These are phyloP conservation scores for Wickerhamomyces hampshirensis DNA, from an alignment of 805 yeast species.

Conservation along the genomic window DNA sequence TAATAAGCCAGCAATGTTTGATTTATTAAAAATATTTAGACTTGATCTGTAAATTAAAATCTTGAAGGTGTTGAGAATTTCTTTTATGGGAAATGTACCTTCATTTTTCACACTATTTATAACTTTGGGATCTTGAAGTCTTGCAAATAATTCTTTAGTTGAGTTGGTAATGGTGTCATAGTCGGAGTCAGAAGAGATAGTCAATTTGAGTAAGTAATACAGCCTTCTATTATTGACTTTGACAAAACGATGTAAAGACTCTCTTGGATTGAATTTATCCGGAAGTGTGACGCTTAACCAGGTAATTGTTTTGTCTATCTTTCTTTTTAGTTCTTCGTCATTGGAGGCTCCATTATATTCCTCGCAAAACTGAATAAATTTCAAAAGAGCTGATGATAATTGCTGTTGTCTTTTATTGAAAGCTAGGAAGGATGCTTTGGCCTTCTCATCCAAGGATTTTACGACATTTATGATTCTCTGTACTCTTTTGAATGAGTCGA, in stretches of 20 bases:
- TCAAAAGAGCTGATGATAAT: conserved; percentile 44
- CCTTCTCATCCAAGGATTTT: conserved; percentile 46
- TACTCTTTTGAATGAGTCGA: conserved; percentile 42
- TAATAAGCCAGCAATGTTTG: conserved; percentile 55
- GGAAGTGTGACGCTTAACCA: conserved; percentile 64
- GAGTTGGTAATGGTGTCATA: conserved; percentile 56
- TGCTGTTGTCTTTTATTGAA: conserved; percentile 66
- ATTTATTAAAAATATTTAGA: conserved; percentile 56
- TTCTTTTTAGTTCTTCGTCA: conserved; percentile 25
- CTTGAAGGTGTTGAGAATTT: conserved; percentile 49
- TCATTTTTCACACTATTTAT: conserved; percentile 32
- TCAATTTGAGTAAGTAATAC: conserved; percentile 48
- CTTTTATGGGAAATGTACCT: conserved; percentile 37
- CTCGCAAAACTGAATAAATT: conserved; percentile 47
- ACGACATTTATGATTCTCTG: conserved; percentile 47
- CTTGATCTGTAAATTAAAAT: conserved; percentile 60
- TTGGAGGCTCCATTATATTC: conserved; percentile 31
- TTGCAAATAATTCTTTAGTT: conserved; percentile 55
- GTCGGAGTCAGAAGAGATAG: conserved; percentile 53
- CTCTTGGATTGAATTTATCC: conserved; percentile 40
- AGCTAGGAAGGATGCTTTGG: conserved; percentile 63
- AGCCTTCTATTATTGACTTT: conserved; percentile 55
- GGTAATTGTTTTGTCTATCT: conserved; percentile 48
- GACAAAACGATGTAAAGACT: conserved; percentile 48
- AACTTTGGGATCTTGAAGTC: conserved; percentile 48